Conservation (phyloP, 192 early-diverging fungal genomes). For the Coemansia sp. region DNA sequence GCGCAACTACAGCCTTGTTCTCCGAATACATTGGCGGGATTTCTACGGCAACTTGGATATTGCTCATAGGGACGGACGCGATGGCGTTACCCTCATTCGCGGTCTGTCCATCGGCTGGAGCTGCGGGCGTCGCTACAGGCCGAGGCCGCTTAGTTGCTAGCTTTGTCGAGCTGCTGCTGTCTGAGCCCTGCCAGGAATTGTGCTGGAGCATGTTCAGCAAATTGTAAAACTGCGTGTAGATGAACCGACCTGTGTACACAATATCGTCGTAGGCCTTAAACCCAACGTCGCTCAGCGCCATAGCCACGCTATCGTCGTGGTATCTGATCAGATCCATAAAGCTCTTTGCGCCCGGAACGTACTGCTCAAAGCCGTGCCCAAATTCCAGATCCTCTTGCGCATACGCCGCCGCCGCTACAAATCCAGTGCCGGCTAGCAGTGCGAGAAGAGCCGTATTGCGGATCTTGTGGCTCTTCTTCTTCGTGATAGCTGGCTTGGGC, state of each 20-base stretch:
- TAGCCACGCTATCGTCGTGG: conserved; percentile 51
- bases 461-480: conserved; percentile 48
- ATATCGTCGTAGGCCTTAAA: conserved; percentile 61
- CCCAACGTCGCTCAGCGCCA: conserved; percentile 60
- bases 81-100: conserved; percentile 6
- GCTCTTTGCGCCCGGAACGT: conserved; percentile 62
- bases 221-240: conserved; percentile 54
- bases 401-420: conserved; percentile 48
- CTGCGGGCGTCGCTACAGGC: background rate
- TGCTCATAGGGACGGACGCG: conserved; percentile 24
- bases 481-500: conserved; percentile 36
- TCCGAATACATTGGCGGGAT: conserved; percentile 46
- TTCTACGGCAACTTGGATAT: conserved; percentile 42
- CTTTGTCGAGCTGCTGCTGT: conserved; percentile 16
- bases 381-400: conserved; percentile 57
- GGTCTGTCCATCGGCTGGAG: background rate
- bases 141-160: background rate
- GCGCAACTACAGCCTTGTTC: conserved; percentile 30
- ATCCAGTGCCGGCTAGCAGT: conserved; percentile 33
- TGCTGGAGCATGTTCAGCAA: conserved; percentile 57
- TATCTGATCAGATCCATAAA: conserved; percentile 59
- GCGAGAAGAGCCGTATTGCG: conserved; percentile 37
- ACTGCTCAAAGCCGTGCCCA: conserved; percentile 59
- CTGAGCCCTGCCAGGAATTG: conserved; percentile 52
- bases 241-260: conserved; percentile 44